Base-by-base conservation (phyloP, 1,284 basidiomycete species). In the Cutaneotrichosporon sp. region DNA sequence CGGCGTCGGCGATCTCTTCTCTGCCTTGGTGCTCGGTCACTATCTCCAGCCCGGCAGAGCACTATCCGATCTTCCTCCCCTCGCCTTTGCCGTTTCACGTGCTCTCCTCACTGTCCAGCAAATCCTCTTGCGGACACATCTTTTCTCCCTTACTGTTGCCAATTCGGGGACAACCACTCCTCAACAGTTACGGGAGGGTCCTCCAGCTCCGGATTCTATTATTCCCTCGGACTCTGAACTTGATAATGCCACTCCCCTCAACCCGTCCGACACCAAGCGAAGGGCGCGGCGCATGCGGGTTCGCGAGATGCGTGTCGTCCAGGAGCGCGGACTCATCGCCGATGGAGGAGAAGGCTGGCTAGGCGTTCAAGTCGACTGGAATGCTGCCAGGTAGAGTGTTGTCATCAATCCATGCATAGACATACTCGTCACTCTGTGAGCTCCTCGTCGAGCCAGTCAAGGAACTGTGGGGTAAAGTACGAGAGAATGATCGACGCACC, bases 1-100 rank as follows among this genome's bases (percentile, higher is more conserved):
- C 11, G 97, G 96, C 31, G 95, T 97, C 3, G 97, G 96, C 14
- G 96, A 99, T 77, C 86, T 98, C 60, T 99, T 99, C 82, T 94
- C 95, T 2, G 92, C 97, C 0, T 86, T 99, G 61, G 87, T 95
- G 18, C 83, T 97, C 0, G 96, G 88, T 0, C 89, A 95, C 72
- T 97, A 89, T 77, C 75, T 81, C n/a, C 72, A 77, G 16, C 57
- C 73, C 13, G 58, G 65, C 18, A 10, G 60, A 4, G 14, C 47
- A n/a, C 22, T 21, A 1, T 21, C 26, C 13, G 31, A 26, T 5
- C 68, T 70, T 3, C 63, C 82, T 6, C 77, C 84, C 8, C 78
- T 91, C 40, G 83, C 86, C 3, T 71, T 77, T 68, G 88, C 92
- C 10, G 84, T 87, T 38, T 85, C 89, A 60, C 82, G 80, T 36